Evolutionary conservation across 768 basidiomycete genomes (phyloP).

Genomic region (Polyporus arcularius): DNA sequence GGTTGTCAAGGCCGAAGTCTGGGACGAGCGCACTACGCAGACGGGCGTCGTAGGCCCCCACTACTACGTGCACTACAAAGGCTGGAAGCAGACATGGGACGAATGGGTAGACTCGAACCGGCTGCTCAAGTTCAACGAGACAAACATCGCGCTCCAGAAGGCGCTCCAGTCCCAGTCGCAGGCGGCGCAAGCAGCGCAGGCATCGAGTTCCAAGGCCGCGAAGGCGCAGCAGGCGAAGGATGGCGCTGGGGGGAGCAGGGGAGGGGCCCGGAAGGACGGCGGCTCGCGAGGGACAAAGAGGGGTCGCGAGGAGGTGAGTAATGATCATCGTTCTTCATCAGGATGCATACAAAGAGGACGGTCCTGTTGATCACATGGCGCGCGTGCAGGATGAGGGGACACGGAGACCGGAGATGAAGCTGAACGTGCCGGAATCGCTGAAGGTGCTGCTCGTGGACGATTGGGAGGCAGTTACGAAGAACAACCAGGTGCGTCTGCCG

Average conservation of each 20-base stretch:
- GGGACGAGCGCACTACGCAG: conserved; percentile 63
- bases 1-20: conserved; percentile 66
- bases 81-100: conserved; percentile 99
- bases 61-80: conserved; percentile 98
- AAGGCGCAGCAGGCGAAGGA: conserved; percentile 45
- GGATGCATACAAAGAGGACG: background rate
- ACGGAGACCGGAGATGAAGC: conserved; percentile 86
- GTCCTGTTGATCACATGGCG: background rate
- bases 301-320: conserved; percentile 69
- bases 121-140: conserved; percentile 82
- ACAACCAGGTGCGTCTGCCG: conserved; percentile 65
- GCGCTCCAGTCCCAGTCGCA: conserved; percentile 48
- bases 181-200: conserved; percentile 41
- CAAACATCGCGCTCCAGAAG: conserved; percentile 79
- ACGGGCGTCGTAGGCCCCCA: conserved; percentile 71
- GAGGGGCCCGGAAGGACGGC: no score
- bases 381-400: conserved; percentile 66
- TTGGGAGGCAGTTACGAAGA: conserved; percentile 97
- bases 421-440: conserved; percentile 86
- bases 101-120: conserved; percentile 90
- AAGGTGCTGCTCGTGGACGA: conserved; percentile 93
- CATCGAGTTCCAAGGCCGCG: conserved; percentile 33
- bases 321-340: background rate
- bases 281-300: conserved; percentile 61
- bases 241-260: conserved; percentile 33